phyloP scores from a whole-genome alignment of 106 monocot species.

The Phalaenopsis aphrodite region DNA sequence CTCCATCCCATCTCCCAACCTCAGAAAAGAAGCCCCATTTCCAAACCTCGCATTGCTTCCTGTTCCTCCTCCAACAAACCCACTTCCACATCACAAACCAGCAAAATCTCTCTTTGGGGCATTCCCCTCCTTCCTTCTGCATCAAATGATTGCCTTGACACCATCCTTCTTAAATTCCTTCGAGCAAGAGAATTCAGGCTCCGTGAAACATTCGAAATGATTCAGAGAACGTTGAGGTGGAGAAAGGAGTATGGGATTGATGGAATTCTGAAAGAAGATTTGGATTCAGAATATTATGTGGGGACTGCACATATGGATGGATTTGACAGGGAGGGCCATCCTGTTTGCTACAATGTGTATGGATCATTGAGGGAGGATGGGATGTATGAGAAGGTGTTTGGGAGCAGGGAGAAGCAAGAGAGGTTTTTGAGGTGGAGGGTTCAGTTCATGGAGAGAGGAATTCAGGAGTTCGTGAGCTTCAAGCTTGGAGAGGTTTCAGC shows the following conservation, averaged over 20 bases:
- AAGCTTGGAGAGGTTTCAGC: slow-evolving; percentile 14
- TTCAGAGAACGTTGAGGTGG: slow-evolving; percentile 41
- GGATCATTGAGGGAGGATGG: slow-evolving; percentile 37
- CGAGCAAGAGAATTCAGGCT: slow-evolving; percentile 45
- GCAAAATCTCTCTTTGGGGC: slow-evolving; percentile 41
- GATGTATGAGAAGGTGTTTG: slow-evolving; percentile 33
- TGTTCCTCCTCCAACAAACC: not conserved
- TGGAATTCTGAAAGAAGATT: slow-evolving; percentile 28
- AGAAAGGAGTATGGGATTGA: slow-evolving; percentile 40
- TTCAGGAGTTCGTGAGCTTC: slow-evolving; percentile 41
- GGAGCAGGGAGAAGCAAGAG: slow-evolving; percentile 40
- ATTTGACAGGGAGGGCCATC: slow-evolving; percentile 33
- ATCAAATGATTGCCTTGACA: slow-evolving; percentile 33
- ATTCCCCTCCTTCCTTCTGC: slow-evolving; percentile 37
- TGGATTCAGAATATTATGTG: slow-evolving; percentile 14
- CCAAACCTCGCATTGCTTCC: not conserved
- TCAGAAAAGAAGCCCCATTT: not conserved
- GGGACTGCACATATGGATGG: slow-evolving; percentile 25
- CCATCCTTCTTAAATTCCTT: slow-evolving; percentile 63
- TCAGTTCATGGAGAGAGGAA: slow-evolving; percentile 59
- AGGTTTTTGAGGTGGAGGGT: slow-evolving; percentile 68
- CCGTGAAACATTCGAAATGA: slow-evolving; percentile 47
- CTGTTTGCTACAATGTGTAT: slow-evolving; percentile 53
- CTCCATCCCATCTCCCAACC: not conserved
- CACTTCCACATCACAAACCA: not conserved